Evolutionary conservation across 2,329 filamentous ascomycete species (phyloP).

Genomic region (Davidsoniella australis): DNA sequence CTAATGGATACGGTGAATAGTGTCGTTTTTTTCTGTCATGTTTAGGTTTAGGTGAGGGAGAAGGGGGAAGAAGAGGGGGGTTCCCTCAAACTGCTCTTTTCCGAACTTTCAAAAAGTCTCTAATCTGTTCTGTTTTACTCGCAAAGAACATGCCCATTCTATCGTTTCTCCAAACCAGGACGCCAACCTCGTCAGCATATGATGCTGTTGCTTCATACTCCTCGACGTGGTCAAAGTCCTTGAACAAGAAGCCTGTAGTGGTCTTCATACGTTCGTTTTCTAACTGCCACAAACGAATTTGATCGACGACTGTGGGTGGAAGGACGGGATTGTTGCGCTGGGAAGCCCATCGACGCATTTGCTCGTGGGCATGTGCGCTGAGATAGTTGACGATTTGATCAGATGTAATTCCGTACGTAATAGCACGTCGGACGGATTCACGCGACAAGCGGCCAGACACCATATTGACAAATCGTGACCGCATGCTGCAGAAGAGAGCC

Average conservation of each 20-base stretch:
- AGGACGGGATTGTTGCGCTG: slow-evolving; percentile 51
- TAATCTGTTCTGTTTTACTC: slow-evolving; percentile 75
- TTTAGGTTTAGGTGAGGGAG: background rate
- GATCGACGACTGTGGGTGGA: slow-evolving; percentile 89
- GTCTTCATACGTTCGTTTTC: slow-evolving; percentile 89
- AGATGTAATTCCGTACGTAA: slow-evolving; percentile 78
- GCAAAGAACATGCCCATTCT: slow-evolving; percentile 76
- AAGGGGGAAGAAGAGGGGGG: background rate
- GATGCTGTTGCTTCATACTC: slow-evolving; percentile 55
- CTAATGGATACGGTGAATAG: background rate
- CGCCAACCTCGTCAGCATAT: slow-evolving; percentile 81
- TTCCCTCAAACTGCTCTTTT: slow-evolving; percentile 29
- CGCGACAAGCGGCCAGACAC: slow-evolving; percentile 84
- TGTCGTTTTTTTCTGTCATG: background rate
- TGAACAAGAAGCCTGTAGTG: slow-evolving; percentile 70
- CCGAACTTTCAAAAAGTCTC: slow-evolving; percentile 55
- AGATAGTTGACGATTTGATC: slow-evolving; percentile 93
- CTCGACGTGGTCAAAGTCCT: slow-evolving; percentile 57
- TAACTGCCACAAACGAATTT: slow-evolving; percentile 93
- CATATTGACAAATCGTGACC: slow-evolving; percentile 85
- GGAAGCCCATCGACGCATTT: slow-evolving; percentile 58
- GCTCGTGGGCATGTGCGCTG: slow-evolving; percentile 79
- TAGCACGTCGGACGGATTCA: slow-evolving; percentile 71
- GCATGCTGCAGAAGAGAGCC: slow-evolving; percentile 71
- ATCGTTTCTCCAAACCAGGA: slow-evolving; percentile 75